Conservation (phyloP, 306 rosid genomes). For the Boehmeria nivea region DNA sequence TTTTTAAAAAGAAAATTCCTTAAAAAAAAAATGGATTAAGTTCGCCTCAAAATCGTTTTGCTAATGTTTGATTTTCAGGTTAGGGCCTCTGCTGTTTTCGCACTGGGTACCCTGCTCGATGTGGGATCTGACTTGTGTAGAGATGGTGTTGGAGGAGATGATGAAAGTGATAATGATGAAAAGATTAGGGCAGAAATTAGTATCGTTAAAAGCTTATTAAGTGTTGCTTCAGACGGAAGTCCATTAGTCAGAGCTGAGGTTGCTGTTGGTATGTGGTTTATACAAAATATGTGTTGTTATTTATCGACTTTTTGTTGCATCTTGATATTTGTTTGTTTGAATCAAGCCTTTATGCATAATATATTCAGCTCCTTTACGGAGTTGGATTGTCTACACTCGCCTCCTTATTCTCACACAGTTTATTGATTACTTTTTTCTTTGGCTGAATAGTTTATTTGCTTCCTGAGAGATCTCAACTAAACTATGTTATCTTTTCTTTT, state of each 20-base stretch:
- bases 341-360: neutral
- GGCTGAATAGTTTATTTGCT: too few relatives aligned
- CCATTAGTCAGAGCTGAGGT: constrained; percentile 98
- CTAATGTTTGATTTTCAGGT: constrained; percentile 54
- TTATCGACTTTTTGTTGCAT: constrained; percentile 3
- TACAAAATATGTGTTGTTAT: constrained; percentile 19
- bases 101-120: constrained; percentile 88
- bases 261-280: constrained; percentile 80
- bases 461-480: constrained; percentile 1
- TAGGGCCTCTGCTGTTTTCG: constrained; percentile 95
- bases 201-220: constrained; percentile 66
- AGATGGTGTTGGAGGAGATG: constrained; percentile 74
- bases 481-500: neutral
- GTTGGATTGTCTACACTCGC: too few relatives aligned
- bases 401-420: neutral
- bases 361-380: neutral
- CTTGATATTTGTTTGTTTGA: constrained; percentile 1
- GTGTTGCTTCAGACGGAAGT: constrained; percentile 93
- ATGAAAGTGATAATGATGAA: constrained; percentile 84
- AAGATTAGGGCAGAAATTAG: constrained; percentile 77
- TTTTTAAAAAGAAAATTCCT: neutral
- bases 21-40: neutral
- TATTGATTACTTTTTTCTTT: neutral
- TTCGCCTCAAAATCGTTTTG: too few relatives aligned
- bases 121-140: constrained; percentile 65